Conservation (phyloP, 1,139 yeast species). For the Trichomonascaceae sp. region DNA sequence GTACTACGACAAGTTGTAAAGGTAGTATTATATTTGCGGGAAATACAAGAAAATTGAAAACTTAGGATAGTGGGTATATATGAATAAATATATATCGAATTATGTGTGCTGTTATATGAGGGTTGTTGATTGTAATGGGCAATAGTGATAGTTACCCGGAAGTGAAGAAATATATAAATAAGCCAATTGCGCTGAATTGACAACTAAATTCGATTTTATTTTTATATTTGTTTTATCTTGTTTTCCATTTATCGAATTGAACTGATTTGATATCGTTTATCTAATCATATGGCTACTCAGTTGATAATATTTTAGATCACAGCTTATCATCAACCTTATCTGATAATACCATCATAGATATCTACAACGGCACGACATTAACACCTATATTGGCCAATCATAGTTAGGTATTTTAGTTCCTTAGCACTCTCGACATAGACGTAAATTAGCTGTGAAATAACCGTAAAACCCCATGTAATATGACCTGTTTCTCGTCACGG, state of each 20-base stretch:
- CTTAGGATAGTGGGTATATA: not conserved
- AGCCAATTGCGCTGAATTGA: too few relatives aligned
- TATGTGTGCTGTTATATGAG: not conserved
- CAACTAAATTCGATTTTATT: too few relatives aligned
- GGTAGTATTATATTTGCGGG: not conserved
- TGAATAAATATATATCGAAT: not conserved
- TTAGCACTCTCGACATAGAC: not conserved
- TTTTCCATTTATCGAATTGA: too few relatives aligned
- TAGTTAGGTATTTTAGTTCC: not conserved
- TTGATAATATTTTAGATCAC: too few relatives aligned
- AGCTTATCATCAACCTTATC: too few relatives aligned
- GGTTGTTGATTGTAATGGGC: not conserved
- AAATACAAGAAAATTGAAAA: not conserved
- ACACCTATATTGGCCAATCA: too few relatives aligned
- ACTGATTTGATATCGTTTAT: too few relatives aligned
- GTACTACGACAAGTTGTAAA: slow-evolving; percentile 97
- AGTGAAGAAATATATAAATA: not conserved
- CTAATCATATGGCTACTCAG: too few relatives aligned
- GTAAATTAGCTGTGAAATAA: not conserved
- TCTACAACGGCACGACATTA: too few relatives aligned
- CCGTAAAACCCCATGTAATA: not conserved
- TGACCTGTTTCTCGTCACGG: slow-evolving; percentile 3
- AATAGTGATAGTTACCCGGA: not conserved
- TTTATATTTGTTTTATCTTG: too few relatives aligned
- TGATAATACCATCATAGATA: too few relatives aligned